Evolutionary conservation across 1,139 yeast species (phyloP), one percentile per base, ranked within the genome.

Genomic region (Zygoascus hellenicus): DNA sequence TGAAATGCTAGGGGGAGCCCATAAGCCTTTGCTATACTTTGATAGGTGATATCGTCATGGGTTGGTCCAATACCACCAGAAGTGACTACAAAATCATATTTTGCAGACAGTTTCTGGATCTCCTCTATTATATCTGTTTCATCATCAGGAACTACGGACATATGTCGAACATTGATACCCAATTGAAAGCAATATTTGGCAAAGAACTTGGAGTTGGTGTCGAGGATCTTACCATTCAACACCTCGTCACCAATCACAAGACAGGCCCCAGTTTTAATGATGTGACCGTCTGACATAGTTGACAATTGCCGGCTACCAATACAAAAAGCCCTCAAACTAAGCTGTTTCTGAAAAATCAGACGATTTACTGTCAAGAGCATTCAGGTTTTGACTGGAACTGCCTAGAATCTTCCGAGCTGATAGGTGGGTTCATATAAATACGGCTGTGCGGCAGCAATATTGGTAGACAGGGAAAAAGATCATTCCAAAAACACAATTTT

Each of bases 61-160:
- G 96, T 88, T 2, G 95, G 86, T 0, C 96, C 96, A 52, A 88
- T 84, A 9, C 74, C 88, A 1, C 96, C 96, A 14, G 88, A 78
- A 0, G 96, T 86, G 14, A 86, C 75, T 5, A 87, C 75, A 48
- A 87, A 75, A 58, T 85, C 92, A 56, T 80, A 81, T 42, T 75
- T 69, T 16, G 69, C 61, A 29, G 75, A 66, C 50, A 85, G 67
- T 5, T 71, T 61, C 31, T 64, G 63, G 29, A 85, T 65, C 1
- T 83, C 75, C 10, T 72, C 72, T 2, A 73, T 67, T 43, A 88
- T 87, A 52, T 84, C 94, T 1, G 66, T 61, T 50, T 75, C 76
- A 38, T 83, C 88, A 64, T 88, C 96, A 0, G 92, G 90, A 48
- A 90, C 81, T 0, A 86, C 88, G 3, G 78, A 71, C 13, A 87